Conservation (phyloP, 345 rosid genomes). For the Lepidium didymum region DNA sequence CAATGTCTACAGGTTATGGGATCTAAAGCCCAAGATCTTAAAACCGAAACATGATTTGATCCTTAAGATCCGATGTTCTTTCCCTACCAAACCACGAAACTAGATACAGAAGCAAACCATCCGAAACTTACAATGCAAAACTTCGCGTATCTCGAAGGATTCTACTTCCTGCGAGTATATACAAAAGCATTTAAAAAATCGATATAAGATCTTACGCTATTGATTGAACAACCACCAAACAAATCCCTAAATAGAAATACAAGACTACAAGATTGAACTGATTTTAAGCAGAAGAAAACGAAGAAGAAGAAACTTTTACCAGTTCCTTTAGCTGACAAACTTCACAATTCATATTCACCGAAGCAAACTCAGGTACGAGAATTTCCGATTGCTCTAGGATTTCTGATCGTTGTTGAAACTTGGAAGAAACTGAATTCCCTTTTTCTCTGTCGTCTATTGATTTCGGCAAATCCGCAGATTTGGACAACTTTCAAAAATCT, state of each 20-base stretch:
- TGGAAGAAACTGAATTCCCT: background rate
- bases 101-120: background rate
- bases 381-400: background rate
- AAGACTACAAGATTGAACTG: constrained; percentile 6
- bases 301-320: constrained; percentile 30
- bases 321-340: constrained; percentile 90
- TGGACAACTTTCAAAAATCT: background rate
- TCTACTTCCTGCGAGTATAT: constrained; percentile 60
- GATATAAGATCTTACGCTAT: background rate
- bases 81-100: background rate
- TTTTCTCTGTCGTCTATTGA: background rate
- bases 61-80: background rate
- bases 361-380: background rate
- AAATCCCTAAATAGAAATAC: background rate
- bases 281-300: background rate
- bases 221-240: background rate
- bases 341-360: constrained; percentile 71
- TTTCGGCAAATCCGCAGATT: background rate
- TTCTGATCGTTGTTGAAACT: constrained; percentile 16
- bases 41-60: background rate
- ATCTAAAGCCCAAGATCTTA: background rate
- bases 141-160: constrained; percentile 77
- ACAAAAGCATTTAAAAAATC: background rate
- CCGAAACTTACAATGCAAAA: constrained; percentile 66
- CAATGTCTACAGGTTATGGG: background rate